Base-by-base conservation (phyloP, 805 yeast species). In the Wickerhamomyces silvicola region DNA sequence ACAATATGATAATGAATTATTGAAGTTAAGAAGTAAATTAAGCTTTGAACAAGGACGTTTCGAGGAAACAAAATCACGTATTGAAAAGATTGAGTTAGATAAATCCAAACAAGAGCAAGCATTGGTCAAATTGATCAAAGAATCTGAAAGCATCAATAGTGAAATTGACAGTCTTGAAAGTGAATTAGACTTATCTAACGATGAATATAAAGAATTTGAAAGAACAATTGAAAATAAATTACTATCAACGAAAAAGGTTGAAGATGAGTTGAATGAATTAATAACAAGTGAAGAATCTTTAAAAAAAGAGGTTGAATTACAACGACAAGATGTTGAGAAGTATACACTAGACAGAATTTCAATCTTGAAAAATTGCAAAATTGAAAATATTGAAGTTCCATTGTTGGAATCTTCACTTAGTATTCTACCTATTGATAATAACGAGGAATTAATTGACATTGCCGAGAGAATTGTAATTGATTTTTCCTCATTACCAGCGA, bases 301-400 rank as follows among this genome's bases (percentile, higher is more conserved):
- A 39, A 51, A 41, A 59, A 66, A 48, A 52, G 60, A 42, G 38
- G 64, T 28, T 14, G 59, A 63, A 4, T 54, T 52, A 7, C 42
- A 63, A 6, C 78, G 75, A 42, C 85, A 77, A 42, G 67, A 66
- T 17, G 45, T 72, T 6, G 76, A 78, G 24, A 70, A 70, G 36
- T 46, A 64, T 5, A 74, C 70, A 37, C 50, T 73, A 20, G 83
- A 77, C 30, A 70, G 79, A 46, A 59, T 74, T 7, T 70, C 72
- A 40, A 60, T 74, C 13, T 62, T 87, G 38, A 76, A 78, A 41
- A 75, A 73, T 41, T 83, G 95, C 57, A 84, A 82, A 46, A 68
- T 88, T 37, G 83, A 83, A 33, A 79, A 72, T 35, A 64, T 81
- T 15, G 60, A 65, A 10, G 48, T 86, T 11, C 94, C 95, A 2